phyloP scores from a whole-genome alignment of 2,329 filamentous ascomycete genomes.

The Xylaria sp. region DNA sequence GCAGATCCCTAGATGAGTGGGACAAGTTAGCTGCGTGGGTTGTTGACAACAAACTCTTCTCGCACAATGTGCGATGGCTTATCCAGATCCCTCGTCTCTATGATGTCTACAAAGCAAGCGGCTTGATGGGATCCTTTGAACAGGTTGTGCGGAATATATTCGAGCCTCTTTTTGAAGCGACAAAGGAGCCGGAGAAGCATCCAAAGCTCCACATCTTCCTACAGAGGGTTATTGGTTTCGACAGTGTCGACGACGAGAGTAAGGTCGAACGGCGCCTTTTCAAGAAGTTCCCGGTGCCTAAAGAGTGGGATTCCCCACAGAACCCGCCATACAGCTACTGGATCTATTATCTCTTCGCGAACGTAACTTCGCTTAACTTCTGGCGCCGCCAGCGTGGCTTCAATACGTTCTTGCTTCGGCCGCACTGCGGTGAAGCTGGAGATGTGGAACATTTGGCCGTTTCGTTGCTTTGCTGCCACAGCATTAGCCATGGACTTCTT shows the following conservation, averaged over 20 bases:
- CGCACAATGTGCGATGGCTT: conserved; percentile 94
- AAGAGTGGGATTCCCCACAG: conserved; percentile 82
- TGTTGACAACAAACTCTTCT: conserved; percentile 95
- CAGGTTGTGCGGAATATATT: conserved; percentile 89
- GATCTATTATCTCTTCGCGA: conserved; percentile 96
- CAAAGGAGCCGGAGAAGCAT: conserved; percentile 76
- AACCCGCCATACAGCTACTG: conserved; percentile 99
- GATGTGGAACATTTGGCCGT: conserved; percentile 95
- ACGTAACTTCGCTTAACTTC: conserved; percentile 85
- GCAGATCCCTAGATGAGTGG: conserved; percentile 88
- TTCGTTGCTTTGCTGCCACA: conserved; percentile 86
- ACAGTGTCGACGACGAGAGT: conserved; percentile 97
- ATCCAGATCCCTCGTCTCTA: conserved; percentile 92
- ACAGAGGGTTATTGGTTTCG: conserved; percentile 92
- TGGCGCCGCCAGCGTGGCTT: conserved; percentile 89
- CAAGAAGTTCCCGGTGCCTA: conserved; percentile 88
- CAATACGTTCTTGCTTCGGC: conserved; percentile 89
- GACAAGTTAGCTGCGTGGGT: conserved; percentile 97
- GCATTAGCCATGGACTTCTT: conserved; percentile 90
- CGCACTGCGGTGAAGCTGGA: conserved; percentile 93
- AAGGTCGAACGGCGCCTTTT: conserved; percentile 93
- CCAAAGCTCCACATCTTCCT: conserved; percentile 93
- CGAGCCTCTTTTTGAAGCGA: conserved; percentile 90
- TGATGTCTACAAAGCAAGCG: conserved; percentile 89
- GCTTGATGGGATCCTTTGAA: conserved; percentile 83